A percentile compares a stretch with the other conserved stretches of the same genome.
Conservation (phyloP, 2,329 filamentous ascomycete genomes). For the Zarea fungicola region DNA sequence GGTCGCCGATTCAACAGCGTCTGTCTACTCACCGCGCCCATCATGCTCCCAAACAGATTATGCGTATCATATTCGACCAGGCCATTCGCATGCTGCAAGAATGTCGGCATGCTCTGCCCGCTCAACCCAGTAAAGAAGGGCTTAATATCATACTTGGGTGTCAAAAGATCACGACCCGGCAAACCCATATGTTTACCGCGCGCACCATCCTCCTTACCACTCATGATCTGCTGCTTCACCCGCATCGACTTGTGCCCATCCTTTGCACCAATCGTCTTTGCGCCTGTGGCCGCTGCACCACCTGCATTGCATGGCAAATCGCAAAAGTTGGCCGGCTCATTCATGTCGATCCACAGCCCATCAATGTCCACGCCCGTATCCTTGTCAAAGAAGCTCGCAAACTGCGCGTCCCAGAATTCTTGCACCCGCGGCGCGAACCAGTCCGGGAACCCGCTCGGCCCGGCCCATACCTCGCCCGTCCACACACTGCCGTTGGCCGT, state of each 20-base stretch:
- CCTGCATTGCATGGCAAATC: conserved; percentile 1
- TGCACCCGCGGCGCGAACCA: conserved; percentile 63
- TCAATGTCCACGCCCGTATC: conserved; percentile 68
- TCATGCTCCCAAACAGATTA: conserved; percentile 66
- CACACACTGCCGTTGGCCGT: background rate
- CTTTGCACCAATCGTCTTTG: background rate
- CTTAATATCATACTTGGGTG: conserved; percentile 15
- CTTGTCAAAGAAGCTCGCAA: conserved; percentile 58
- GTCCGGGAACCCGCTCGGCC: conserved; percentile 63
- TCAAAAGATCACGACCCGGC: conserved; percentile 16
- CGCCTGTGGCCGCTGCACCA: background rate
- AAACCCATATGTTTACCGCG: conserved; percentile 17
- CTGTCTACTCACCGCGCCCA: conserved; percentile 56
- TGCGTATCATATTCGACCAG: conserved; percentile 67
- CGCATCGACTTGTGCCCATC: background rate
- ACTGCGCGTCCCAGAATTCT: conserved; percentile 62
- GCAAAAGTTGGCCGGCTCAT: conserved; percentile 35
- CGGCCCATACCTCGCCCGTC: conserved; percentile 69
- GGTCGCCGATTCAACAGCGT: conserved; percentile 62
- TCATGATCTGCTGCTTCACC: background rate
- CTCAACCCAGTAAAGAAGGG: conserved; percentile 37
- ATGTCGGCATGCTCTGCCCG: conserved; percentile 59
- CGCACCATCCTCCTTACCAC: background rate
- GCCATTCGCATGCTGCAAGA: conserved; percentile 63
- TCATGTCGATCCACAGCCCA: conserved; percentile 72